Conservation (phyloP, 495 filamentous ascomycete genomes). For the Collariella sp. region DNA sequence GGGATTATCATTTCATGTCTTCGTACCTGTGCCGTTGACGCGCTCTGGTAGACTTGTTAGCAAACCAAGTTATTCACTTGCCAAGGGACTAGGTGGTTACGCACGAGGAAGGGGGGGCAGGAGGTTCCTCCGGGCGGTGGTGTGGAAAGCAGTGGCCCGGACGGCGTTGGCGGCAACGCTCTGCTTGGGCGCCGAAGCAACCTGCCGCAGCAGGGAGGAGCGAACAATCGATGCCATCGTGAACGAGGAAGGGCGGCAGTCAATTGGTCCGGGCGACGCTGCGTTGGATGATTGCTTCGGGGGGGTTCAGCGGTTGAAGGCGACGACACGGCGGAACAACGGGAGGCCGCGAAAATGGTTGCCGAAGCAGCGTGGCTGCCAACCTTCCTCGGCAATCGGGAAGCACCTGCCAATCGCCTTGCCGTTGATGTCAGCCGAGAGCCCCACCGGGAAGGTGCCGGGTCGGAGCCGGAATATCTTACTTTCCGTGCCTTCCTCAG, state of each 20-base stretch:
- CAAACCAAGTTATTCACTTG: background rate
- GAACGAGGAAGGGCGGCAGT: slow-evolving; percentile 11
- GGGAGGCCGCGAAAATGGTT: slow-evolving; percentile 17
- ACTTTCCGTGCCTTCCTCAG: too few species aligned
- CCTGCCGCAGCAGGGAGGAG: slow-evolving; percentile 45
- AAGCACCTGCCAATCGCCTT: slow-evolving; percentile 19
- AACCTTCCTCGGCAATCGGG: slow-evolving; percentile 29
- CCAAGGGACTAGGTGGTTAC: slow-evolving; percentile 12
- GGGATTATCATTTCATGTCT: background rate
- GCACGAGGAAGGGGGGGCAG: slow-evolving; percentile 42
- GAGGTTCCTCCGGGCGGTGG: slow-evolving; percentile 55
- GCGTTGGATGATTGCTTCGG: slow-evolving; percentile 2
- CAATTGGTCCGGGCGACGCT: slow-evolving; percentile 21
- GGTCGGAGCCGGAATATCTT: slow-evolving; percentile 11
- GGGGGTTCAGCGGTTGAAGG: slow-evolving; percentile 1
- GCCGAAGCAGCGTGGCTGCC: slow-evolving; percentile 9
- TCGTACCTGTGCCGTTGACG: slow-evolving; percentile 71
- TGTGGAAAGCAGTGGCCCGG: slow-evolving; percentile 61
- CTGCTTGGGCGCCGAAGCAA: slow-evolving; percentile 26
- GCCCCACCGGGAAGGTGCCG: slow-evolving; percentile 9
- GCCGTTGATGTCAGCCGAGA: slow-evolving; percentile 24
- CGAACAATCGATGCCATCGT: slow-evolving; percentile 49
- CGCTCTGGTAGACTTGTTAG: slow-evolving; percentile 46
- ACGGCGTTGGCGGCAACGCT: slow-evolving; percentile 26
- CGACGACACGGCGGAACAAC: slow-evolving; percentile 8